A percentile compares a stretch with the other conserved stretches of the same genome.
Evolutionary conservation across 208 protist species (phyloP).

Genomic region (Trypanosomatidae sp.): DNA sequence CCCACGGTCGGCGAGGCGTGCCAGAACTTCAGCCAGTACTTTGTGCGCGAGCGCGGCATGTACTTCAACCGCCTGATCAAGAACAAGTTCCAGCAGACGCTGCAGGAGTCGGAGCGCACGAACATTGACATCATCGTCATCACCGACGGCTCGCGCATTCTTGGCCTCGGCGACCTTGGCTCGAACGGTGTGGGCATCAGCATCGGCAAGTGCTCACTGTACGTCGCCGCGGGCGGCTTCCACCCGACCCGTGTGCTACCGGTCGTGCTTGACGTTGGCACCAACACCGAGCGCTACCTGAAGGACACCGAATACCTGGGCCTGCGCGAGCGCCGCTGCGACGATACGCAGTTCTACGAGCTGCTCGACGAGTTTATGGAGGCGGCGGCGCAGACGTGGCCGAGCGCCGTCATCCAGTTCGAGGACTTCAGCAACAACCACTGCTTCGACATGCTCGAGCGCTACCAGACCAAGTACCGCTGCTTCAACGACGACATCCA

Average conservation of each 20-base stretch:
- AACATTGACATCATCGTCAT: constrained; percentile 91
- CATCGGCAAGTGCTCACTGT: constrained; percentile 91
- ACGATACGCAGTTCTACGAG: constrained; percentile 69
- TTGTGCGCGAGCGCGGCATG: constrained; percentile 71
- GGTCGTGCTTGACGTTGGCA: constrained; percentile 86
- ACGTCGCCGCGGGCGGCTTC: constrained; percentile 84
- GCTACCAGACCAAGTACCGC: constrained; percentile 83
- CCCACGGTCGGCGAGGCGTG: constrained; percentile 90
- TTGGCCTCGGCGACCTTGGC: constrained; percentile 91
- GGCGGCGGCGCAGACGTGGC: constrained; percentile 67
- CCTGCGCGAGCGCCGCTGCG: constrained; percentile 38
- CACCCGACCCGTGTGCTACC: constrained; percentile 75
- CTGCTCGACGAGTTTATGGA: constrained; percentile 91
- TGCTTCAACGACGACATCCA: constrained; percentile 99
- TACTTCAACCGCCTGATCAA: constrained; percentile 77
- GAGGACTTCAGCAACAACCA: constrained; percentile 95
- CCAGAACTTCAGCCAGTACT: constrained; percentile 76
- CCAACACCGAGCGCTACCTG: constrained; percentile 77
- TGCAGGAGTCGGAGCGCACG: constrained; percentile 59
- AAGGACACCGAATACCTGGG: constrained; percentile 80
- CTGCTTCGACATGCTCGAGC: constrained; percentile 89
- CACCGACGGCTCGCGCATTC: constrained; percentile 93
- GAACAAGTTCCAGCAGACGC: constrained; percentile 65
- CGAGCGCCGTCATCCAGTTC: constrained; percentile 85
- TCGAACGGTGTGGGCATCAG: constrained; percentile 93